Evolutionary conservation across 176 grass and related monocot genomes (phyloP), one percentile per base, ranked within the genome.

Genomic region (Hordeum marinum): DNA sequence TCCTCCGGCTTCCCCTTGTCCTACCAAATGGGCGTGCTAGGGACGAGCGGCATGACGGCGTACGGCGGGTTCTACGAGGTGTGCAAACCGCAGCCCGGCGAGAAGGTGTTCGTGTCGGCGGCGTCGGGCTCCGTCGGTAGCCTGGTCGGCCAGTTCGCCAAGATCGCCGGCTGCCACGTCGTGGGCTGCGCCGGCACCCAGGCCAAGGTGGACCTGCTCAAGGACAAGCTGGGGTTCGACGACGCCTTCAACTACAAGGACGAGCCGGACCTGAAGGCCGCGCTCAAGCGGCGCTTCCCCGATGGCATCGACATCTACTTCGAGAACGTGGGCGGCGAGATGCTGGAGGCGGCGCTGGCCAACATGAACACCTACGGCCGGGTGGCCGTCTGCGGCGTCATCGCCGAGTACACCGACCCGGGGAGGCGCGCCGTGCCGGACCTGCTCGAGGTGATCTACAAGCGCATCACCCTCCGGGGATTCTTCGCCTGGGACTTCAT

Each of bases 221-320:
- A 89, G 35, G 23, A 75, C 5, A 75, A 89, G 67, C 86, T 94
- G 61, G 92, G 92, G 13, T 94, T 91, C 15, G 92, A 91, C 17
- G 89, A 91, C 9, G 88, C 91, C 7, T 93, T 93, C 72, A 90
- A 93, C 77, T 93, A 93, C 77, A 93, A 79, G n/a, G 87, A 93
- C 1, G 91, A 93, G 52, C 77, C 65, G 7, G 85, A 93, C 75
- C 81, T 90, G 6, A 90, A 82, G 31, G 72, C 85, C 2, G 77
- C 88, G 21, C 87, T 93, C 0, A 85, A 82, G 39, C 85, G 89
- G 72, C 82, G 66, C 73, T 94, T 91, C 25, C 89, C 87, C 3
- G 81, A 91, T 18, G 89, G 92, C 7, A 91, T 91, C 40, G 89
- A 94, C 84, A 85, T 94, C 74, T 83, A 89, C 82, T 90, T 83